Evolutionary conservation across 2,329 filamentous ascomycete genomes (phyloP), one percentile per base, ranked within the genome.

Genomic region (Curvularia eragrostidis): DNA sequence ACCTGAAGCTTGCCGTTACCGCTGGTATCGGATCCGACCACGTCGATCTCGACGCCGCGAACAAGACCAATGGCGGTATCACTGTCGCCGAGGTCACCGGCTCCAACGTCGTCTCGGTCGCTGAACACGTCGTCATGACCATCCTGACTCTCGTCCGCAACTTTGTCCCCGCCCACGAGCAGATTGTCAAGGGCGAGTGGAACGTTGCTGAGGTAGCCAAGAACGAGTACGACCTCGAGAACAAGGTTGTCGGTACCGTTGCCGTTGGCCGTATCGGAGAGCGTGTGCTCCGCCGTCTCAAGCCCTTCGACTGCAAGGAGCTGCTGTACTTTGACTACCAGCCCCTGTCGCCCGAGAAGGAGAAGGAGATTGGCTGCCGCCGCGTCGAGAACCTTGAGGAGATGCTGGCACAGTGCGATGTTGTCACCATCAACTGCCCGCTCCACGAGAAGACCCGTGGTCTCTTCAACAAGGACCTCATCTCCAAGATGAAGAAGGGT

Each of bases 291-390:
- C 91, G 94, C 80, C 89, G 95, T 68, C 89, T 99, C 74, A 96
- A 96, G 88, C 84, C 93, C 68, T 99, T 99, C 77, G 94, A 97
- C 85, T 99, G 95, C 91, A 97, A 97, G 89, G 94, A 98, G 86
- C 87, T 99, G 49, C 87, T 98, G 65, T 99, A 99, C 91, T 98
- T 91, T 79, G 95, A 99, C 84, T 99, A 99, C 90, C 95, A 99
- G 86, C 93, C 94, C 51, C 85, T 99, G 66, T 85, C 82, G 60
- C 75, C 91, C 60, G 93, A 97, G 84, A 84, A 88, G 72, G 93
- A 98, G 87, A 88, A 90, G 81, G 94, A 97, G 85, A 98, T 98
- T 81, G 94, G 94, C 79, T 93, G 89, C 87, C 87, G 92, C 74
- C 88, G 95, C 62, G 93, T 98, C 59, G 90, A 94, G 48, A 86